Base-by-base conservation (phyloP, 805 yeast genomes). In the Metschnikowia proteae region DNA sequence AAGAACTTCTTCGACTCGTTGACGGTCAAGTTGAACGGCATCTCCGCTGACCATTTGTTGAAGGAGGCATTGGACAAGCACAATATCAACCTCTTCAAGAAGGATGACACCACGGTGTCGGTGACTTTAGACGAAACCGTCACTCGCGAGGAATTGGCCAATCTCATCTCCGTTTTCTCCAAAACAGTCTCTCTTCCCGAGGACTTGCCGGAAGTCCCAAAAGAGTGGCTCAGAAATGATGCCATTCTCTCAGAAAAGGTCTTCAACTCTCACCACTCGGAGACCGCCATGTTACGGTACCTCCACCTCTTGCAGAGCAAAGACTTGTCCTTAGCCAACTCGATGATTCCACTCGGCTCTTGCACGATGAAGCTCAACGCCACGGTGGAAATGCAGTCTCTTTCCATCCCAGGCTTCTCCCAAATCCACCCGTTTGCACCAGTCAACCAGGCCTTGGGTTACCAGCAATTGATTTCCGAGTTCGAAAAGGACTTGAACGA, bases 321-420 rank as follows among this genome's bases (percentile, higher is more conserved):
- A 70, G 99, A 94, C 71, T 74, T 94, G 51, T 92, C 98, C 0
- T 76, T 94, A 50, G 97, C 98, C 8, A 86, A 90, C 62, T 87
- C 97, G 4, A 94, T 94, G 99, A 94, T 94, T 53, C 95, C 99
- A 23, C 78, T 94, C 54, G 99, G 99, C 26, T 88, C 97, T 6
- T 94, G 99, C 75, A 94, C 99, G 17, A 94, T 94, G 99, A 94
- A 94, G 68, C 78, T 94, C 62, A 94, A 94, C 64, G 86, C 96
- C 46, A 92, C 98, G 1, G 95, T 90, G 6, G 92, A 89, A 64
- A 94, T 94, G 98, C 79, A 82, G 53, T 94, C 98, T 40, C 76
- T 94, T 46, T 84, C 97, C 3, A 90, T 96, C 86, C 97, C 97
- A 23, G 96, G 94, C 56, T 91, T 94, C 67, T 79, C 84, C 37